A percentile compares a stretch with the other conserved stretches of the same genome.
Conservation (phyloP, 805 yeast species). For the Saturnispora bothae region DNA sequence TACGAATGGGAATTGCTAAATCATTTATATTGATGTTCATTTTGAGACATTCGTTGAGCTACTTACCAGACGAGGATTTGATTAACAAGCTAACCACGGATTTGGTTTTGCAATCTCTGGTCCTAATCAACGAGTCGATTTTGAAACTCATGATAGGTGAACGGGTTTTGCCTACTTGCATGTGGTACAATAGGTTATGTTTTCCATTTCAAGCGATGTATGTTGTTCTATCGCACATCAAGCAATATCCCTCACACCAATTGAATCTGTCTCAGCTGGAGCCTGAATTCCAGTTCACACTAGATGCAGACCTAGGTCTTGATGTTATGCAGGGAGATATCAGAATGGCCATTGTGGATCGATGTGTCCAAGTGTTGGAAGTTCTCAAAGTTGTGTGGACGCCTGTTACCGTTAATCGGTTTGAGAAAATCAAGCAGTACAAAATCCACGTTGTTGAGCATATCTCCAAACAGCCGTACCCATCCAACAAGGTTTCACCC, state of each 20-base stretch:
- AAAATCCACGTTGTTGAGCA: slow-evolving; percentile 7
- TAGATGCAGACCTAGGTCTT: slow-evolving; percentile 5
- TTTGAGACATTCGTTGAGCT: slow-evolving; percentile 10
- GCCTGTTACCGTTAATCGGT: slow-evolving; percentile 11
- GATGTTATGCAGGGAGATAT: slow-evolving; percentile 14
- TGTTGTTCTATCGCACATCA: slow-evolving; percentile 16
- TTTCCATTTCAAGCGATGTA: slow-evolving; percentile 20
- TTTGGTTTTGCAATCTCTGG: slow-evolving; percentile 15
- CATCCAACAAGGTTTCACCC: not conserved
- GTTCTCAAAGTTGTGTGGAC: slow-evolving; percentile 14
- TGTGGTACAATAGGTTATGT: slow-evolving; percentile 18
- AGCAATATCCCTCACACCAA: slow-evolving; percentile 8
- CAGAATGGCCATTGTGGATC: slow-evolving; percentile 11
- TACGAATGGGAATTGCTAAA: slow-evolving; percentile 15
- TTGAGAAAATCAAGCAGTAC: slow-evolving; percentile 13
- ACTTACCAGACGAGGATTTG: slow-evolving; percentile 2
- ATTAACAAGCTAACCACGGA: slow-evolving; percentile 11
- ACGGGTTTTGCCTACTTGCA: slow-evolving; percentile 5
- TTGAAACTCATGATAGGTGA: slow-evolving; percentile 14
- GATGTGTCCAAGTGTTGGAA: slow-evolving; percentile 9
- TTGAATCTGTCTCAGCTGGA: slow-evolving; percentile 12
- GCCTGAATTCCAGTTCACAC: slow-evolving; percentile 11
- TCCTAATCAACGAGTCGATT: slow-evolving; percentile 18
- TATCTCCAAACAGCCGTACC: not conserved
- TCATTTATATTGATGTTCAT: slow-evolving; percentile 14